Evolutionary conservation across 257 asterid species (phyloP), one percentile per base, ranked within the genome.

Genomic region (Anisodus tanguticus): DNA sequence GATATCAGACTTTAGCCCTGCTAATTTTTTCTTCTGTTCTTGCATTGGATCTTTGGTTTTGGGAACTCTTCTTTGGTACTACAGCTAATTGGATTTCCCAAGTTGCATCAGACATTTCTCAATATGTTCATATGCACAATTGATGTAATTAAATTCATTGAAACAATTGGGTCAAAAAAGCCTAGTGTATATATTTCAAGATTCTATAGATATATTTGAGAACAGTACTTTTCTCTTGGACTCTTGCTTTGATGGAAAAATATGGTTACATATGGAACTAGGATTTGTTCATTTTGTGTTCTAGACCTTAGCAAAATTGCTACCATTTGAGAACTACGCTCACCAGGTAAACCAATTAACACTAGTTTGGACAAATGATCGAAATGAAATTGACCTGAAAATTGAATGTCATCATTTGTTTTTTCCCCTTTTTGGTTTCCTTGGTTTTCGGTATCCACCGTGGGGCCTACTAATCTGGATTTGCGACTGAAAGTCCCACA

Each of bases 31-130:
- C 98, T 64, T 93, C 98, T 3, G 92, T 97, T 49, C 93, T 95
- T 84, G 99, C 99, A 4, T 66, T 97, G 88, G 99, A 93, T 89
- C 97, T 97, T 85, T 92, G 89, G 94, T 95, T 95, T 83, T 97
- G 98, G 99, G 98, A 95, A 85, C 90, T 97, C 13, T 93, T 93
- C 86, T 92, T 93, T 47, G 98, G 91, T 51, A 92, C 97, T 6
- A 90, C 95, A 2, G 94, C 91, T 6, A 85, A 91, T 83, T 92
- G 97, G 98, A 81, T 90, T 66, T 89, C 97, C 9, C 58, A 86
- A 45, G 85, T 84, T 79, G 94, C 90, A 79, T 88, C 91, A 2
- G 94, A 92, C 80, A 66, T 92, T 51, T 66, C 81, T 84, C 92
- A 83, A 53, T 90, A 82, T 57, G 69, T 88, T 70, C 88, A 89